Percentiles rank a stretch among this genome's conserved stretches.
These are phyloP conservation scores for Ustilago shanxiensis DNA, from an alignment of 1,284 basidiomycete genomes.

Conservation along the genomic window DNA sequence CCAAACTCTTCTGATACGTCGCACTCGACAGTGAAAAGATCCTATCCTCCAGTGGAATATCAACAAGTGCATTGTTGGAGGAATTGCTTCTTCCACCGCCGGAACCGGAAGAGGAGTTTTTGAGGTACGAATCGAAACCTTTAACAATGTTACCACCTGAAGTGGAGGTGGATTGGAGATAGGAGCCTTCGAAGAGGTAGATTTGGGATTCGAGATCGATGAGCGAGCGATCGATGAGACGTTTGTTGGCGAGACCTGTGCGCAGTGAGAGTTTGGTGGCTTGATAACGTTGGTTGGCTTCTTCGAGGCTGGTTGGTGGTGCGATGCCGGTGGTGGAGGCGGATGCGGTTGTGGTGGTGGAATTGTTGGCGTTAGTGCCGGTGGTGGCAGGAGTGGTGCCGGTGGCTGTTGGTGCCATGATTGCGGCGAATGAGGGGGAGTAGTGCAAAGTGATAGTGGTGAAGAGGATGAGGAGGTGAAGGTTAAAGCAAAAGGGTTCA, in stretches of 20 bases:
- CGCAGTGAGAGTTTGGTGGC: conserved; percentile 53
- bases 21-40: conserved; percentile 63
- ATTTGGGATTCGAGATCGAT: conserved; percentile 69
- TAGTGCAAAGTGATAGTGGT: not conserved
- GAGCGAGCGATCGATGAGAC: conserved; percentile 60
- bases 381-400: conserved; percentile 8
- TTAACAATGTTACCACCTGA: conserved; percentile 70
- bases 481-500: not conserved
- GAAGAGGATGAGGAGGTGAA: not conserved
- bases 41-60: conserved; percentile 60
- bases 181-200: conserved; percentile 68
- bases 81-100: conserved; percentile 6
- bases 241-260: conserved; percentile 59
- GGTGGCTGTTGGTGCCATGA: conserved; percentile 45
- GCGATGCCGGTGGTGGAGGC: conserved; percentile 5
- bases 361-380: not conserved
- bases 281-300: conserved; percentile 63
- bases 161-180: conserved; percentile 60
- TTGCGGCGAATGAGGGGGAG: not conserved
- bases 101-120: conserved; percentile 30
- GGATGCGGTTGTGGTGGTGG: not conserved
- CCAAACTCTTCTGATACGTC: conserved; percentile 63
- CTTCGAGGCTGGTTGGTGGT: conserved; percentile 54
- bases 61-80: conserved; percentile 12
- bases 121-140: conserved; percentile 67